Percentiles rank a stretch among this genome's conserved stretches.
Conservation (phyloP, 2,329 filamentous ascomycete species). For the Aspergillus sp. region DNA sequence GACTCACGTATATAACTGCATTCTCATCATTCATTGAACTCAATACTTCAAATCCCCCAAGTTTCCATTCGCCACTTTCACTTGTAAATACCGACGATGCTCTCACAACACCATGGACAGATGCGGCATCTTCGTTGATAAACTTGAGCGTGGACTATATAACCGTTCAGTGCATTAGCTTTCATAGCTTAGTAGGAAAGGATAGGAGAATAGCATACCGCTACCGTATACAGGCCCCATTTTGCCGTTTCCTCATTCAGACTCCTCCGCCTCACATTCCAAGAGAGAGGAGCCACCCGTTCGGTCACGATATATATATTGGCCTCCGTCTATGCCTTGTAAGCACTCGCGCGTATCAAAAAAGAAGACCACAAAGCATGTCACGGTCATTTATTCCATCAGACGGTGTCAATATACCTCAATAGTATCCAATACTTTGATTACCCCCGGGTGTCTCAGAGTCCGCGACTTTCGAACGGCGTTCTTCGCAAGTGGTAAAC, state of each 20-base stretch:
- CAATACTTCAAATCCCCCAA: constrained; percentile 87
- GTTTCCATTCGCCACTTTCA: constrained; percentile 96
- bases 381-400: not conserved
- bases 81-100: constrained; percentile 86
- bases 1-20: constrained; percentile 74
- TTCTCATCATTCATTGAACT: constrained; percentile 97
- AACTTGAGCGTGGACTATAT: constrained; percentile 82
- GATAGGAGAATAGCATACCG: constrained; percentile 48
- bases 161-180: not conserved
- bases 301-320: constrained; percentile 97
- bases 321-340: constrained; percentile 67
- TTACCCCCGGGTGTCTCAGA: constrained; percentile 86
- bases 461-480: constrained; percentile 91
- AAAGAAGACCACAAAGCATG: too few relatives aligned
- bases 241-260: constrained; percentile 88
- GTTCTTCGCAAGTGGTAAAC: constrained; percentile 83
- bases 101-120: constrained; percentile 82
- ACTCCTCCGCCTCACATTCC: constrained; percentile 85
- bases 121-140: constrained; percentile 87
- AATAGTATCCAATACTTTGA: constrained; percentile 89
- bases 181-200: not conserved
- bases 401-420: constrained; percentile 57
- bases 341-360: constrained; percentile 3
- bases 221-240: constrained; percentile 87
- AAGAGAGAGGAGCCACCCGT: constrained; percentile 76